These are phyloP conservation scores for Penicillium coffeae DNA, from an alignment of 495 filamentous ascomycete species.

Conservation along the genomic window DNA sequence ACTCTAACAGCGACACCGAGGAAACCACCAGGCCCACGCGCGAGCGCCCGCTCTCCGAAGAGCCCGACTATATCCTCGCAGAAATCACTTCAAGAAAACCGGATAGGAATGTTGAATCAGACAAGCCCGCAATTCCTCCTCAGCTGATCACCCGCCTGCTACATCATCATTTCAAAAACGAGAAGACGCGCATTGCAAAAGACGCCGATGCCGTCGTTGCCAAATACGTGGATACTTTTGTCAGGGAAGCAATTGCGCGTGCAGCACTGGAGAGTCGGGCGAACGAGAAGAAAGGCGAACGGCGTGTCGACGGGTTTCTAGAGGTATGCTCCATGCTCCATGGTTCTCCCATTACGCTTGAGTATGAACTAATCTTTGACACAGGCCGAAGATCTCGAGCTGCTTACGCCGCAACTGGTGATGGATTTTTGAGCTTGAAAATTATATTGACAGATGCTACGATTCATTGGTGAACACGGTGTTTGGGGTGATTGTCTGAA, in stretches of 20 bases:
- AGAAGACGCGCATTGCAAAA: conserved; percentile 68
- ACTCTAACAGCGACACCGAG: conserved; percentile 10
- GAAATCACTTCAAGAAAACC: conserved; percentile 36
- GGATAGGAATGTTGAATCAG: conserved; percentile 29
- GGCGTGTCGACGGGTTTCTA: conserved; percentile 56
- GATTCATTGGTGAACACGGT: conserved; percentile 5
- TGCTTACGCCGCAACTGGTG: conserved; percentile 80
- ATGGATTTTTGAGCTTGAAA: conserved; percentile 64
- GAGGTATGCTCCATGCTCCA: too few species aligned
- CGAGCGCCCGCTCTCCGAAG: conserved; percentile 24
- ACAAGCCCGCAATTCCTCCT: conserved; percentile 59
- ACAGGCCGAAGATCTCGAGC: conserved; percentile 73
- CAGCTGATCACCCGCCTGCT: conserved; percentile 71
- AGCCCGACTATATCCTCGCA: conserved; percentile 44
- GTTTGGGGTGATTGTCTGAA: conserved; percentile 8
- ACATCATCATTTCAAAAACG: conserved; percentile 70
- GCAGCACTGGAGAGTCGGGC: conserved; percentile 64
- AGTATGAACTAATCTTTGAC: neutral
- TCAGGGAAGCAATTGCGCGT: conserved; percentile 84
- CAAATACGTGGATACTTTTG: conserved; percentile 89
- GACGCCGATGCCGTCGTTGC: conserved; percentile 75
- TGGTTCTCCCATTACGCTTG: conserved; percentile 5
- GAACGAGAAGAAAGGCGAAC: conserved; percentile 25
- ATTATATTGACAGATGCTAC: neutral
- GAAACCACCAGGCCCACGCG: conserved; percentile 10